These are phyloP conservation scores for Carex littledalei DNA, from an alignment of 176 grass and related monocot genomes.

Conservation along the genomic window DNA sequence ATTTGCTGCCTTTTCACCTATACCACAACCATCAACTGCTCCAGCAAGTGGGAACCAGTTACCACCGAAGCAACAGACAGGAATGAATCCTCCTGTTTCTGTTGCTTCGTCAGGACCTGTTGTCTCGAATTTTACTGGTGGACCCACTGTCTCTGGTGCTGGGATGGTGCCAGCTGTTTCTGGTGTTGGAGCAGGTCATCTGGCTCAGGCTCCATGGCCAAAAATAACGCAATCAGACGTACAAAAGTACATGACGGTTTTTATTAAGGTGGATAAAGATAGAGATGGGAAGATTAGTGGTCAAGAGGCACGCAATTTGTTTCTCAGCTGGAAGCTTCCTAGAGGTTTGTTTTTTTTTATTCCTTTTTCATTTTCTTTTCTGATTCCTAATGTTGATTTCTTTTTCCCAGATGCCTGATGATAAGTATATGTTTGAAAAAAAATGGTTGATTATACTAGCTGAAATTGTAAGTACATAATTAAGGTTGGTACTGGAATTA, in stretches of 20 bases:
- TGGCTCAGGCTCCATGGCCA: slow-evolving; percentile 61
- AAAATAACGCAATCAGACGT: slow-evolving; percentile 89
- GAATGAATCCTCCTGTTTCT: slow-evolving; percentile 29
- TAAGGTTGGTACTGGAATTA: neutral
- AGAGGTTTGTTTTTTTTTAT: slow-evolving; percentile 54
- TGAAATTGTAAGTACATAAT: neutral
- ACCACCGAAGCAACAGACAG: slow-evolving; percentile 34
- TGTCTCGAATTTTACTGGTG: slow-evolving; percentile 36
- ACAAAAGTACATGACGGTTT: slow-evolving; percentile 81
- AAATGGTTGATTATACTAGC: neutral
- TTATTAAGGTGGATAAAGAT: slow-evolving; percentile 95
- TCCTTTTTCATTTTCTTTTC: slow-evolving; percentile 14
- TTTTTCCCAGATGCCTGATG: neutral
- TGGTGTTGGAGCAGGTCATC: slow-evolving; percentile 37
- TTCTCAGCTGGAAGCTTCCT: slow-evolving; percentile 94
- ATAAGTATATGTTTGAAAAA: neutral
- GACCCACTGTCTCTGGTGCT: slow-evolving; percentile 19
- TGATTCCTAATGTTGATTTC: neutral
- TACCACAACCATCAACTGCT: slow-evolving; percentile 30
- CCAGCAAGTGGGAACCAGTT: slow-evolving; percentile 40
- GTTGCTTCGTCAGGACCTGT: slow-evolving; percentile 35
- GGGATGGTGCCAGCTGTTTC: slow-evolving; percentile 42
- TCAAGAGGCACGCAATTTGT: slow-evolving; percentile 91
- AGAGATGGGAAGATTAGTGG: slow-evolving; percentile 97
- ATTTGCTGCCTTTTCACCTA: slow-evolving; percentile 32